Evolutionary conservation across 495 filamentous ascomycete genomes (phyloP), one percentile per base, ranked within the genome.

Genomic region (Penicillium atrosanguineum): DNA sequence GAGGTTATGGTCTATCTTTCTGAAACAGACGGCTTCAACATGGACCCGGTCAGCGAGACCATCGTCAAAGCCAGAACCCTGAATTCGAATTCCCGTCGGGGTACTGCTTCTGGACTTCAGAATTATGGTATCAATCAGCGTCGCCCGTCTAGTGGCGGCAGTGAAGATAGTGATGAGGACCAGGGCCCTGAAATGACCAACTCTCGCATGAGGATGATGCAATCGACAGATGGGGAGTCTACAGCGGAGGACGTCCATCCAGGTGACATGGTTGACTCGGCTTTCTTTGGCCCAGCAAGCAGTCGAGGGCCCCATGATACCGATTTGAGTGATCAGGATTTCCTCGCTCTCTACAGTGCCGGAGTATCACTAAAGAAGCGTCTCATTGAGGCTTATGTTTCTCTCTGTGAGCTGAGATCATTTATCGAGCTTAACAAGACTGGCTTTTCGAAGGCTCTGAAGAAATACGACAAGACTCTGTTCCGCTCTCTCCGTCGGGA

Each of bases 401-500:
- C 88, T 51, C 73, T 97, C n/a, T 96, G 94, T 72, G 94, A 96
- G 59, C 81, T 99, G 50, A 90, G 95, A 67, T 96, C 92, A 14
- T 99, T 92, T 66, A 84, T 94, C 48, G 94, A 99, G 72, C 79
- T 99, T 40, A 99, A 99, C 76, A 86, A 85, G 71, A 99, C 94
- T 0, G 94, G 94, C 3, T 99, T 99, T 71, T 80, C 84, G 39
- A 99, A 99, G 71, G 91, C 91, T 4, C 71, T 96, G 59, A 99
- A 99, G 76, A 99, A 99, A 68, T 99, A 94, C 64, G 94, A 99
- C 76, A 99, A 99, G 78, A 97, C 88, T 46, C 74, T 94, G 28
- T 86, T 97, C 64, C 86, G 85, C 36, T 84, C 81, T 47, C 75
- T 97, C 19, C 89, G 90, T 44, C 66, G 79, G 14, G 75, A 78